Evolutionary conservation across 1,139 yeast species (phyloP), one percentile per base, ranked within the genome.

Genomic region (Geotrichum europaeum): DNA sequence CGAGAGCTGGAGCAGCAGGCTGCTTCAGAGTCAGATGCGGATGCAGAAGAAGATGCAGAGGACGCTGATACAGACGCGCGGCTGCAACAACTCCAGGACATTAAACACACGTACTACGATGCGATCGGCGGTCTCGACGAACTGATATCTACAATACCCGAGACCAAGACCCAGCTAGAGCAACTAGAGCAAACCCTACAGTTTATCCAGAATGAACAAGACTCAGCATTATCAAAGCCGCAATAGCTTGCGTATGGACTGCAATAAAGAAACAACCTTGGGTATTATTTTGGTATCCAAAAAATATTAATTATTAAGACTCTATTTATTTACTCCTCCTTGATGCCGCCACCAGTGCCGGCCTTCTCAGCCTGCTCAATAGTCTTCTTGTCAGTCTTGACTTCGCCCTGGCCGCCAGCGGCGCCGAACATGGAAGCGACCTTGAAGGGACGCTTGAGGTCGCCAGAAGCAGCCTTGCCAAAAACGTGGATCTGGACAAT

Each of bases 401-500:
- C 78, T 51, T 78, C 86, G 63, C 78, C 81, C 64, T 79, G 81
- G 63, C 84, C 85, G 66, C 85, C 84, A 67, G 86, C 82, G 62
- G 87, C 81, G 70, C 91, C 85, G 71, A 94, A 84, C 77, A 94
- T 78, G 57, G 94, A 87, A 60, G 94, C 85, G 63, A 90, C 83
- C 81, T 90, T 89, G 86, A 95, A 94, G 53, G 99, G 99, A 81
- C 99, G 88, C 84, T 91, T 89, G 77, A 91, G 84, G 71, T 89
- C 97, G 68, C 98, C 98, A 60, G 83, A 70, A 51, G 98, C 96
- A 53, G 95, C 84, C 70, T 82, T 78, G 68, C 94, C 94, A 72
- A 87, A 89, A 64, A 94, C 73, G 75, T 94, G 97, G 75, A 95
- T 89, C 81, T 89, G 86, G 70, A 92, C 96, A 70, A 91, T 86